These are phyloP conservation scores for Zygotorulaspora florentina DNA, from an alignment of 805 yeast genomes.

Conservation along the genomic window DNA sequence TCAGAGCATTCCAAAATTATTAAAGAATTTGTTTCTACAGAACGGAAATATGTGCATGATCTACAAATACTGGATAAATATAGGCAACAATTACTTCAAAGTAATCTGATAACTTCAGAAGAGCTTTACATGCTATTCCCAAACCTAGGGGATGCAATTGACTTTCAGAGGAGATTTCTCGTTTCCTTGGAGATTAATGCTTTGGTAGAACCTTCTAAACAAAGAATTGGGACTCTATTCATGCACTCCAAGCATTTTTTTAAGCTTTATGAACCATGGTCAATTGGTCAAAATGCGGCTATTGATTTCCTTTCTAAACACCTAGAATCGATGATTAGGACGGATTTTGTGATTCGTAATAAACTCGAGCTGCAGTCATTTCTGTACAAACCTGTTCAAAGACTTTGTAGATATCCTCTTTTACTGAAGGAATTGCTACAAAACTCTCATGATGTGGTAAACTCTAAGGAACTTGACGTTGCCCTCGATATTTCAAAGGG, in stretches of 20 bases:
- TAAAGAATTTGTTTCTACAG: conserved; percentile 81
- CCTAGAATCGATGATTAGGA: conserved; percentile 46
- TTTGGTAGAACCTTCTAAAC: conserved; percentile 64
- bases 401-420: conserved; percentile 92
- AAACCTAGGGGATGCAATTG: conserved; percentile 74
- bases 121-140: conserved; percentile 81
- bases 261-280: conserved; percentile 89
- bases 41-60: conserved; percentile 89
- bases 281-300: conserved; percentile 84
- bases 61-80: conserved; percentile 69
- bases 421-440: conserved; percentile 72
- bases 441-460: conserved; percentile 47
- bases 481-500: conserved; percentile 75
- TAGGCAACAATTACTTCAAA: conserved; percentile 59
- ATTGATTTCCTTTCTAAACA: conserved; percentile 62
- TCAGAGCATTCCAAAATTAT: conserved; percentile 54
- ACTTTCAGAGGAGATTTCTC: conserved; percentile 85
- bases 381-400: conserved; percentile 89
- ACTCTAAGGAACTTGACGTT: conserved; percentile 60
- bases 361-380: conserved; percentile 86
- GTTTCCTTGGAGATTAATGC: conserved; percentile 88
- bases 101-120: conserved; percentile 70
- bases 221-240: conserved; percentile 85
- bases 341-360: conserved; percentile 68
- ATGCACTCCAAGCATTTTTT: conserved; percentile 82